Percentiles rank a stretch among this genome's conserved stretches.
Evolutionary conservation across 495 filamentous ascomycete genomes (phyloP).

Genomic region (Acidomyces sp.): DNA sequence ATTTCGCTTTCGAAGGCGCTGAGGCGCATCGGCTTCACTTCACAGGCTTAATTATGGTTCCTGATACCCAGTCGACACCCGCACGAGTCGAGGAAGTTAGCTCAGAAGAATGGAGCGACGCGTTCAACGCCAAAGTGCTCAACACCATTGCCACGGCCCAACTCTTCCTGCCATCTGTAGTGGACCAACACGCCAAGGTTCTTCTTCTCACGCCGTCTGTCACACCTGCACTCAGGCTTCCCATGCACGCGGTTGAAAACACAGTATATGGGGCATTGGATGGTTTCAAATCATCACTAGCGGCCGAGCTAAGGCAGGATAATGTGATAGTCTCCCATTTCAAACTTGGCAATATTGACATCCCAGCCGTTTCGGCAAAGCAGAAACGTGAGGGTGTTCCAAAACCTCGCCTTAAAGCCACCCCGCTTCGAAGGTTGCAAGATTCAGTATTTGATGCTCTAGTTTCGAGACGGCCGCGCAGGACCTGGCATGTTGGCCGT

Average conservation of each 20-base stretch:
- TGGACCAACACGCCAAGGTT: conserved; percentile 41
- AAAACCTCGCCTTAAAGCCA: conserved; percentile 39
- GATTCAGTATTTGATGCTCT: conserved; percentile 78
- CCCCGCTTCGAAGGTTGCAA: conserved; percentile 60
- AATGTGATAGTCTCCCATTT: conserved; percentile 68
- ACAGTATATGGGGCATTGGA: conserved; percentile 63
- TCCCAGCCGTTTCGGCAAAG: conserved; percentile 27
- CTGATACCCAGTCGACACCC: conserved; percentile 51
- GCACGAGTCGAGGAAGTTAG: conserved; percentile 73
- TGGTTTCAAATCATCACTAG: conserved; percentile 63
- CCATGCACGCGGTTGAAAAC: conserved; percentile 74
- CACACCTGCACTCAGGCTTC: conserved; percentile 65
- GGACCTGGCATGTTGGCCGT: conserved; percentile 60
- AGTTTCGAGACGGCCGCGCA: conserved; percentile 38
- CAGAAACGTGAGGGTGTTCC: conserved; percentile 21
- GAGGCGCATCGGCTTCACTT: conserved; percentile 62
- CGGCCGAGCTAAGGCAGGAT: conserved; percentile 59
- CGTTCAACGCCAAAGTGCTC: conserved; percentile 80
- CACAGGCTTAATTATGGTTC: conserved; percentile 65
- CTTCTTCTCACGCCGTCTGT: conserved; percentile 76
- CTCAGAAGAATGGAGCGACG: conserved; percentile 69
- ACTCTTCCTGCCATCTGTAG: conserved; percentile 71
- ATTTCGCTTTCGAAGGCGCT: conserved; percentile 56
- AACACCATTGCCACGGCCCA: conserved; percentile 80
- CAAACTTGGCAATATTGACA: conserved; percentile 77